These are phyloP conservation scores for Thelonectria discophora DNA, from an alignment of 2,329 filamentous ascomycete genomes.

Conservation along the genomic window DNA sequence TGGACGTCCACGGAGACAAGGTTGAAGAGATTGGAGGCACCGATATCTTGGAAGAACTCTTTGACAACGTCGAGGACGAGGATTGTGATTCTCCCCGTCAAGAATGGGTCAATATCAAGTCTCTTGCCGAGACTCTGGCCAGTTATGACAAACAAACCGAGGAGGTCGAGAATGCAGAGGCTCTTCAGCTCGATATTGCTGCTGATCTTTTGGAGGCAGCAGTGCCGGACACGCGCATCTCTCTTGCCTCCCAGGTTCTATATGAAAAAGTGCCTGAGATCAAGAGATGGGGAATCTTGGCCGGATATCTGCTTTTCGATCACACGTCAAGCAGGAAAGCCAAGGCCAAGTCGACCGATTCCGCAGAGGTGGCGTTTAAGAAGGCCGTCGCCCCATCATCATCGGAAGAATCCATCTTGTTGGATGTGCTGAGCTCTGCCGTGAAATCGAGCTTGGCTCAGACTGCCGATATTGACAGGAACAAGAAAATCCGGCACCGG, in stretches of 20 bases:
- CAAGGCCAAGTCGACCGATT: conserved; percentile 59
- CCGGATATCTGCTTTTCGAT: conserved; percentile 91
- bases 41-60: conserved; percentile 75
- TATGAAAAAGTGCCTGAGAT: conserved; percentile 85
- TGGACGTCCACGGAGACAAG: conserved; percentile 80
- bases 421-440: conserved; percentile 86
- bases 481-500: conserved; percentile 65
- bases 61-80: conserved; percentile 76
- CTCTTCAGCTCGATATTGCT: conserved; percentile 59
- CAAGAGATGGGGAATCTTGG: conserved; percentile 85
- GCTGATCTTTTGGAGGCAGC: conserved; percentile 68
- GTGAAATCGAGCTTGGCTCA: conserved; percentile 78
- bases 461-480: conserved; percentile 70
- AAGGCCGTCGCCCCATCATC: conserved; percentile 76
- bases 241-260: conserved; percentile 84
- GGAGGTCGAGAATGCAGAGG: conserved; percentile 58
- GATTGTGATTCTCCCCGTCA: conserved; percentile 79
- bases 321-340: conserved; percentile 74
- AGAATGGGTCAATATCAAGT: conserved; percentile 93
- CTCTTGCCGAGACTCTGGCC: conserved; percentile 82
- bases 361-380: conserved; percentile 70
- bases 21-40: conserved; percentile 86
- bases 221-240: conserved; percentile 81
- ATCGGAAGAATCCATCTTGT: conserved; percentile 82
- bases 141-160: conserved; percentile 79